phyloP scores from a whole-genome alignment of 2,329 filamentous ascomycete species.

The Stagonosporopsis cucurbitacearum region DNA sequence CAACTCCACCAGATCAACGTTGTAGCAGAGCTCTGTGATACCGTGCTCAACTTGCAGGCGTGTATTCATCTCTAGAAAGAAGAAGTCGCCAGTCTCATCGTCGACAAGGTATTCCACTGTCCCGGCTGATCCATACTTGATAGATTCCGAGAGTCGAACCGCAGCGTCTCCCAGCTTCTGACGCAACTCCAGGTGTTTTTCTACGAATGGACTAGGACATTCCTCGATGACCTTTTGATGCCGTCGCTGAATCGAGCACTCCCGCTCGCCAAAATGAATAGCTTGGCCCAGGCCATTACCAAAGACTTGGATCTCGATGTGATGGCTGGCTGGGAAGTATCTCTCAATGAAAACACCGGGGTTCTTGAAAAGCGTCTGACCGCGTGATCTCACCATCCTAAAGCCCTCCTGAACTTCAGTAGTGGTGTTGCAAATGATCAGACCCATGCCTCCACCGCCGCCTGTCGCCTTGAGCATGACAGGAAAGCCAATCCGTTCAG shows the following conservation, averaged over 20 bases:
- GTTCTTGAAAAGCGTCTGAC: slow-evolving; percentile 80
- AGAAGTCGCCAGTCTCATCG: slow-evolving; percentile 80
- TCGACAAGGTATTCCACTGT: slow-evolving; percentile 93
- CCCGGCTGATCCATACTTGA: slow-evolving; percentile 80
- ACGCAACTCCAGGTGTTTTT: slow-evolving; percentile 60
- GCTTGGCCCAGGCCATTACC: slow-evolving; percentile 80
- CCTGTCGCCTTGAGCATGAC: slow-evolving; percentile 64
- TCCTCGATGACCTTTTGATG: slow-evolving; percentile 94
- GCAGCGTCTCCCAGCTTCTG: slow-evolving; percentile 71
- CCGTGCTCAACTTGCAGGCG: slow-evolving; percentile 65
- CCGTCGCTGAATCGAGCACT: slow-evolving; percentile 84
- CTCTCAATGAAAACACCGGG: slow-evolving; percentile 85
- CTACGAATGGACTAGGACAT: slow-evolving; percentile 75
- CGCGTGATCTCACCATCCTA: slow-evolving; percentile 75
- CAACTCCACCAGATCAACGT: slow-evolving; percentile 61
- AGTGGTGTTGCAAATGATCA: slow-evolving; percentile 74
- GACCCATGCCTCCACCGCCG: slow-evolving; percentile 77
- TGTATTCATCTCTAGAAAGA: slow-evolving; percentile 67
- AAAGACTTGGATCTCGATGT: slow-evolving; percentile 91
- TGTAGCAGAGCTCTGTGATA: slow-evolving; percentile 64
- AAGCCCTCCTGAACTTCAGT: slow-evolving; percentile 75
- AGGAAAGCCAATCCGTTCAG: slow-evolving; percentile 57
- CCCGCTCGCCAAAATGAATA: slow-evolving; percentile 83
- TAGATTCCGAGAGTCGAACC: slow-evolving; percentile 66
- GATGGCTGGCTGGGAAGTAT: slow-evolving; percentile 78